A percentile compares a stretch with the other conserved stretches of the same genome.
These are phyloP conservation scores for Kitagawia praeruptora DNA, from an alignment of 129 eudicot species.

Conservation along the genomic window DNA sequence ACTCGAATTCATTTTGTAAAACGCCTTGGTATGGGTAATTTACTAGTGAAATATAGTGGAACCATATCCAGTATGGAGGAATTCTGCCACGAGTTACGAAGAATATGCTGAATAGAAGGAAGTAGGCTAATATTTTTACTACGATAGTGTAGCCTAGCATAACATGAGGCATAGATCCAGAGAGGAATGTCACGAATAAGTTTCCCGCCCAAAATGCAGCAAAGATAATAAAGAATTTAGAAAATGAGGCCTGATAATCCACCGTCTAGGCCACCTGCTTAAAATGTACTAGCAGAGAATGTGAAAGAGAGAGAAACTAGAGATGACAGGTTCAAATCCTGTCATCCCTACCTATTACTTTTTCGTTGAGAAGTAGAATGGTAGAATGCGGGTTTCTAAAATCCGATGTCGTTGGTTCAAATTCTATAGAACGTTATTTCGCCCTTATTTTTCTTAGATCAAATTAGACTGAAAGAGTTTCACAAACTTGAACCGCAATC, in stretches of 20 bases:
- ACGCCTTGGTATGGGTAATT: slow-evolving; percentile 40
- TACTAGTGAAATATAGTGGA: slow-evolving; percentile 31
- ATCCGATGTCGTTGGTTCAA: too few species aligned
- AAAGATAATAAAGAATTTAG: slow-evolving; percentile 21
- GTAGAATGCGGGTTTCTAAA: too few species aligned
- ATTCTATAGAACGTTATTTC: too few species aligned
- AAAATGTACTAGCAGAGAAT: slow-evolving; percentile 25
- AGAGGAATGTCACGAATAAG: slow-evolving; percentile 24
- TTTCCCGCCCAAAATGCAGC: slow-evolving; percentile 35
- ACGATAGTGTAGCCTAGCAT: slow-evolving; percentile 25
- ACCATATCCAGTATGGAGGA: slow-evolving; percentile 36
- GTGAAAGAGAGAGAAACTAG: slow-evolving; percentile 16
- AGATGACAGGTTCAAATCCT: too few species aligned
- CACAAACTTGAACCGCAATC: too few species aligned
- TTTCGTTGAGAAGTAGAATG: too few species aligned
- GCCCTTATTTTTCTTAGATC: too few species aligned
- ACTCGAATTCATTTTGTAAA: slow-evolving; percentile 26
- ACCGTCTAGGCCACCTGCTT: slow-evolving; percentile 35
- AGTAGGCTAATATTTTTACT: slow-evolving; percentile 24
- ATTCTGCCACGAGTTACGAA: slow-evolving; percentile 25
- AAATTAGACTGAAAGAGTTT: too few species aligned
- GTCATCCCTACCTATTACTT: too few species aligned
- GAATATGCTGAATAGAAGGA: slow-evolving; percentile 30
- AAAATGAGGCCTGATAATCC: slow-evolving; percentile 21
- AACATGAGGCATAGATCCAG: slow-evolving; percentile 14